Evolutionary conservation across 805 yeast genomes (phyloP).

Genomic region (Monosporozyma unispora): DNA sequence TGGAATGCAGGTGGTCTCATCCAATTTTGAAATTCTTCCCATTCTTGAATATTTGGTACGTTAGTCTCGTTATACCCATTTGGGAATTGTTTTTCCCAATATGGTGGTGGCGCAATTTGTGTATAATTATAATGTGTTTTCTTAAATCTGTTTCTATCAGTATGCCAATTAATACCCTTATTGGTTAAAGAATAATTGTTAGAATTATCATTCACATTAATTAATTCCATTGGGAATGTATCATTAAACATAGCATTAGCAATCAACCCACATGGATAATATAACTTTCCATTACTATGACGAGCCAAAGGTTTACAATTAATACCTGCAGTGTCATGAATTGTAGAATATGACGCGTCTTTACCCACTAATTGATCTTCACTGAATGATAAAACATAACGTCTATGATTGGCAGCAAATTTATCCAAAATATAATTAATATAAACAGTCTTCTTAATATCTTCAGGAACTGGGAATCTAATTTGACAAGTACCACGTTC

Average conservation of each 20-base stretch:
- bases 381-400: slow-evolving; percentile 82
- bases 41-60: slow-evolving; percentile 61
- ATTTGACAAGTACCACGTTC: slow-evolving; percentile 58
- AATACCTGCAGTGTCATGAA: slow-evolving; percentile 42
- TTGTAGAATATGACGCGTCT: slow-evolving; percentile 44
- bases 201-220: slow-evolving; percentile 30
- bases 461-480: slow-evolving; percentile 63
- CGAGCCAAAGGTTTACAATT: slow-evolving; percentile 60
- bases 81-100: slow-evolving; percentile 74
- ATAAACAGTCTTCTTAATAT: slow-evolving; percentile 64
- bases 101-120: slow-evolving; percentile 88
- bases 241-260: slow-evolving; percentile 92
- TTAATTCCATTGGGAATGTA: slow-evolving; percentile 44
- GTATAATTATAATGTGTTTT: slow-evolving; percentile 57
- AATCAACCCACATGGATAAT: slow-evolving; percentile 91
- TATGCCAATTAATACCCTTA: slow-evolving; percentile 73
- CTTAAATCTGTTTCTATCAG: slow-evolving; percentile 66
- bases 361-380: slow-evolving; percentile 77
- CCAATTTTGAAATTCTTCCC: slow-evolving; percentile 93
- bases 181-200: slow-evolving; percentile 34
- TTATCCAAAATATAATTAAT: slow-evolving; percentile 78
- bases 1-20: slow-evolving; percentile 83
- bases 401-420: slow-evolving; percentile 89
- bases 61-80: slow-evolving; percentile 81
- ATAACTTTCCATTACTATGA: slow-evolving; percentile 45